Percentiles rank a stretch among this genome's conserved stretches.
Conservation (phyloP, 73 alveolate species). For the Paramecium caudatum region DNA sequence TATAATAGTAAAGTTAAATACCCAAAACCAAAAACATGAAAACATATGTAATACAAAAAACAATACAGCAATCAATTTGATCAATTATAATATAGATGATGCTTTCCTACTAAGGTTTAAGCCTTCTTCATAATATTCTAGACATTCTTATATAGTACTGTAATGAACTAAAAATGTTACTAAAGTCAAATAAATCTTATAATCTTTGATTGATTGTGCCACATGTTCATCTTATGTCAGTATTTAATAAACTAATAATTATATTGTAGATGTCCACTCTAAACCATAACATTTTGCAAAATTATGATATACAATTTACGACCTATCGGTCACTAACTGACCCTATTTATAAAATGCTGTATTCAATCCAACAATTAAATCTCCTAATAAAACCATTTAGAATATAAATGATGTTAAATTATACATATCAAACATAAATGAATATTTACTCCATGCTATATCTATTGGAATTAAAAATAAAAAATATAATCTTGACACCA, state of each 20-base stretch:
- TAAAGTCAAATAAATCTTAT: neutral
- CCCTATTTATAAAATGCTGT: conserved; percentile 54
- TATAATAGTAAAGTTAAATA: neutral
- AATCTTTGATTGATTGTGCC: neutral
- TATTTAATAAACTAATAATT: conserved; percentile 21
- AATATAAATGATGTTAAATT: neutral
- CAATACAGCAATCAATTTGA: conserved; percentile 19
- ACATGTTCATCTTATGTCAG: neutral
- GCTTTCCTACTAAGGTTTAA: conserved; percentile 22
- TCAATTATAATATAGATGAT: conserved; percentile 28
- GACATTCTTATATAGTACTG: conserved; percentile 5
- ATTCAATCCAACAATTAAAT: conserved; percentile 7
- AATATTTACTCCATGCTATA: conserved; percentile 41
- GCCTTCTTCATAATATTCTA: conserved; percentile 58
- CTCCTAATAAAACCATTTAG: neutral
- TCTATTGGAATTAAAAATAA: conserved; percentile 38
- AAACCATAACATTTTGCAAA: conserved; percentile 24
- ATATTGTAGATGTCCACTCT: conserved; percentile 33
- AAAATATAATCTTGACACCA: conserved; percentile 42
- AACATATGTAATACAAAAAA: conserved; percentile 32
- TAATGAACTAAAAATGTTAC: conserved; percentile 48
- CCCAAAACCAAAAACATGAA: conserved; percentile 69
- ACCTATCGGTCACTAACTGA: conserved; percentile 8
- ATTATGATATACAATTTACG: neutral
- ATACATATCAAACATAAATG: conserved; percentile 46